Evolutionary conservation across 108 stramenopile genomes (phyloP).

Genomic region (Chaetoceros tenuissimus): DNA sequence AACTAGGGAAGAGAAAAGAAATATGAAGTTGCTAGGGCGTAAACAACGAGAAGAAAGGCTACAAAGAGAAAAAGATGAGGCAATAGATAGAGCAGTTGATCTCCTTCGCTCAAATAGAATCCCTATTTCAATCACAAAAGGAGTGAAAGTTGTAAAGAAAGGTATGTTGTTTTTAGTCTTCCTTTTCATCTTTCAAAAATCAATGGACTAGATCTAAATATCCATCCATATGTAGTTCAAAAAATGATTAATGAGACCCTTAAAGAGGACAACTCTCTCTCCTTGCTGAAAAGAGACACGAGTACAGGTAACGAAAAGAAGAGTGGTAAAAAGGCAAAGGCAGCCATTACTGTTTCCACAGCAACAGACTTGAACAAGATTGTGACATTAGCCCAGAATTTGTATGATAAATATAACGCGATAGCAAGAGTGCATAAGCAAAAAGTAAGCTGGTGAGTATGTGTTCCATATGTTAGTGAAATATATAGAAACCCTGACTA

Average conservation of each 20-base stretch:
- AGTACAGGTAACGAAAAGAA: background rate
- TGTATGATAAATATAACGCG: conserved; percentile 82
- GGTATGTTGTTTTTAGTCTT: too few relatives aligned
- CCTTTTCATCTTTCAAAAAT: too few relatives aligned
- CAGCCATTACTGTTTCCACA: conserved; percentile 67
- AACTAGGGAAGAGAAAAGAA: conserved; percentile 49
- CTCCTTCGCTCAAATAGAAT: conserved; percentile 61
- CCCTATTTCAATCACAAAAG: conserved; percentile 69
- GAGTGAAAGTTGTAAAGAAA: conserved; percentile 12
- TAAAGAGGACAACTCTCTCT: background rate
- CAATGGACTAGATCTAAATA: too few relatives aligned
- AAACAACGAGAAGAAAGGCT: conserved; percentile 50
- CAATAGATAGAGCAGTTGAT: conserved; percentile 57
- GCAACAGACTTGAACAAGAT: conserved; percentile 64
- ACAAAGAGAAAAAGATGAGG: conserved; percentile 66
- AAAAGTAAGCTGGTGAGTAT: conserved; percentile 81
- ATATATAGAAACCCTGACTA: too few relatives aligned
- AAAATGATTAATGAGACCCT: too few relatives aligned
- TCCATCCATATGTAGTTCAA: too few relatives aligned
- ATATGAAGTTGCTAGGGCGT: conserved; percentile 44
- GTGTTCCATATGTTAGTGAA: too few relatives aligned
- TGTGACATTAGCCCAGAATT: conserved; percentile 66
- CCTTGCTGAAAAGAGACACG: background rate
- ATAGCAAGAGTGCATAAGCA: conserved; percentile 82
- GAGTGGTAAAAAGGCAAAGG: conserved; percentile 39